Conservation (phyloP, 805 yeast species). For the Saccharomycopsis fibuligera region DNA sequence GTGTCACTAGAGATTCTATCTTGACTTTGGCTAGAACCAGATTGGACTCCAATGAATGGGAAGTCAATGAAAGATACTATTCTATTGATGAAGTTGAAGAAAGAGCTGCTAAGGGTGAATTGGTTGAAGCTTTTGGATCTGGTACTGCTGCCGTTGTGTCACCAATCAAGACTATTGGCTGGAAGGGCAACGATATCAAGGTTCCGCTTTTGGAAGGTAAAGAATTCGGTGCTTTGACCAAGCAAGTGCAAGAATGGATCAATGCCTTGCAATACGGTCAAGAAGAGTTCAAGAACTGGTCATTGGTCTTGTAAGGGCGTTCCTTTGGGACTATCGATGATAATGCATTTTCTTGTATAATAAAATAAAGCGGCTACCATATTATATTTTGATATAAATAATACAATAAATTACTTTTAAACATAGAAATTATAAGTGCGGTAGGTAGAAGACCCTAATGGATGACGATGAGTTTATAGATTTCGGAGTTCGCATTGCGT, state of each 20-base stretch:
- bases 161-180: conserved; percentile 85
- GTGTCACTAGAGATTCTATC: conserved; percentile 92
- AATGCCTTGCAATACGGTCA: conserved; percentile 86
- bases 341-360: too few relatives aligned
- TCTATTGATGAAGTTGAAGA: conserved; percentile 76
- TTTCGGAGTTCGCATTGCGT: too few relatives aligned
- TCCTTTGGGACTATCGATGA: too few relatives aligned
- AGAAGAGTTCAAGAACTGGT: conserved; percentile 54
- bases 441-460: too few relatives aligned
- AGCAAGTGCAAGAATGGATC: conserved; percentile 77
- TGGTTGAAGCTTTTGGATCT: conserved; percentile 92
- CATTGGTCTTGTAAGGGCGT: conserved; percentile 6
- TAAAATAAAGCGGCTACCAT: too few relatives aligned
- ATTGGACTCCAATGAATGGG: conserved; percentile 75
- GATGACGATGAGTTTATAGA: too few relatives aligned
- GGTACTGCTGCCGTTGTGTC: conserved; percentile 98
- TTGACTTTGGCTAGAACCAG: conserved; percentile 70
- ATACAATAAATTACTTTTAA: too few relatives aligned
- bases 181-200: conserved; percentile 60
- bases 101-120: conserved; percentile 70
- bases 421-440: too few relatives aligned
- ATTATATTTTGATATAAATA: too few relatives aligned
- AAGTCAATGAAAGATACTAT: conserved; percentile 72
- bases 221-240: conserved; percentile 74
- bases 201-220: conserved; percentile 81